Percentiles rank a stretch among this genome's conserved stretches.
Conservation (phyloP, 306 rosid genomes). For the Pueraria montana region DNA sequence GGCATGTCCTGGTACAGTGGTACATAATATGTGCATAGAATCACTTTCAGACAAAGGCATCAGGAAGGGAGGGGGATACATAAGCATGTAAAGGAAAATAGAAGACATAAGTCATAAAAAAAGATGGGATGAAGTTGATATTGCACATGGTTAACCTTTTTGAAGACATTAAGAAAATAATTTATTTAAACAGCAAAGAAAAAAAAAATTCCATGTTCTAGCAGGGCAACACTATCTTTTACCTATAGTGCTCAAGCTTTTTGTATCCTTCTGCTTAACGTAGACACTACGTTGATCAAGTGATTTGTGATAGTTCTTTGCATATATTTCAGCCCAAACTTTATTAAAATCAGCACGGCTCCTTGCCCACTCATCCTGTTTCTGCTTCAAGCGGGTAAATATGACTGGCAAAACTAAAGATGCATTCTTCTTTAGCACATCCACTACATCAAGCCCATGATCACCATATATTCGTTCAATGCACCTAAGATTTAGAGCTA, state of each 20-base stretch:
- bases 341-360: conserved; percentile 80
- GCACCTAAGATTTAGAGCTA: conserved; percentile 86
- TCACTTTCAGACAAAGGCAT: neutral
- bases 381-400: conserved; percentile 89
- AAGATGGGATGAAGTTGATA: neutral
- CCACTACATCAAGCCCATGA: conserved; percentile 96
- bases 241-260: conserved; percentile 95
- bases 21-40: conserved; percentile 12
- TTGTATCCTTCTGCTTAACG: conserved; percentile 94
- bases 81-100: neutral
- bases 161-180: too few relatives aligned
- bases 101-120: neutral
- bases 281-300: conserved; percentile 97
- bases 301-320: conserved; percentile 93
- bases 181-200: too few relatives aligned
- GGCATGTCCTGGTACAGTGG: conserved; percentile 23
- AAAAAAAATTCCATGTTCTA: too few relatives aligned
- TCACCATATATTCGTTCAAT: conserved; percentile 93
- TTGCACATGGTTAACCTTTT: neutral
- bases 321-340: conserved; percentile 91
- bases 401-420: conserved; percentile 86
- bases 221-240: conserved; percentile 35
- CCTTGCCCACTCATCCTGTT: conserved; percentile 95
- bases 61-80: neutral
- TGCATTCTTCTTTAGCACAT: conserved; percentile 80